These are phyloP conservation scores for Dacryopinax spathularia DNA, from an alignment of 768 basidiomycete species.

Conservation along the genomic window DNA sequence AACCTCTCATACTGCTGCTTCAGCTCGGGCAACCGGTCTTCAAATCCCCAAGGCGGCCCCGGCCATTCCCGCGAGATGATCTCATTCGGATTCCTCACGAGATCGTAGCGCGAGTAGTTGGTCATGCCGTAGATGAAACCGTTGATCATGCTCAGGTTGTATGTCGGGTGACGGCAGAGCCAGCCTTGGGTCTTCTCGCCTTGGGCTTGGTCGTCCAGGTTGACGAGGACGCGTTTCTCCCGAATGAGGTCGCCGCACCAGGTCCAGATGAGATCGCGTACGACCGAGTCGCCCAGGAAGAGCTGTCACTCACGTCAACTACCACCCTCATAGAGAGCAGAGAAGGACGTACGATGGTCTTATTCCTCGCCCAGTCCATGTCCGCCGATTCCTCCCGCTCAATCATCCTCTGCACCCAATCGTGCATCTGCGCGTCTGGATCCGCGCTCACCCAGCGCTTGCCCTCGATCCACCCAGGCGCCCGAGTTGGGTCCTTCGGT, in stretches of 20 bases:
- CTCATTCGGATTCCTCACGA: neutral
- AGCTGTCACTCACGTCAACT: no score
- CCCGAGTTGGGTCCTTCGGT: no score
- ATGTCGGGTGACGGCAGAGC: neutral
- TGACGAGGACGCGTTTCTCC: neutral
- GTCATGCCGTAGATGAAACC: neutral
- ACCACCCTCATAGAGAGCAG: no score
- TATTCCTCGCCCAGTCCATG: no score
- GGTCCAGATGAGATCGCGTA: neutral
- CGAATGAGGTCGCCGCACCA: neutral
- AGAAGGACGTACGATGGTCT: no score
- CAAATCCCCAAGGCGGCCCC: neutral
- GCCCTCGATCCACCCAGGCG: no score
- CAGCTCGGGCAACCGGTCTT: no score
- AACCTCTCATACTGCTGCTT: no score
- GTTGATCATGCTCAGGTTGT: neutral
- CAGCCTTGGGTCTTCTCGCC: neutral
- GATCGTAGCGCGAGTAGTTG: neutral
- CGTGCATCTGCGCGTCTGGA: no score
- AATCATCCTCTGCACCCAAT: no score
- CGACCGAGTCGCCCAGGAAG: neutral
- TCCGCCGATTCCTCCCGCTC: no score
- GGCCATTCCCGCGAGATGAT: neutral
- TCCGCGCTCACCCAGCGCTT: no score
- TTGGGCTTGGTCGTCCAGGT: neutral